These are phyloP conservation scores for Fusarium stilboides DNA, from an alignment of 2,329 filamentous ascomycete species.

Conservation along the genomic window DNA sequence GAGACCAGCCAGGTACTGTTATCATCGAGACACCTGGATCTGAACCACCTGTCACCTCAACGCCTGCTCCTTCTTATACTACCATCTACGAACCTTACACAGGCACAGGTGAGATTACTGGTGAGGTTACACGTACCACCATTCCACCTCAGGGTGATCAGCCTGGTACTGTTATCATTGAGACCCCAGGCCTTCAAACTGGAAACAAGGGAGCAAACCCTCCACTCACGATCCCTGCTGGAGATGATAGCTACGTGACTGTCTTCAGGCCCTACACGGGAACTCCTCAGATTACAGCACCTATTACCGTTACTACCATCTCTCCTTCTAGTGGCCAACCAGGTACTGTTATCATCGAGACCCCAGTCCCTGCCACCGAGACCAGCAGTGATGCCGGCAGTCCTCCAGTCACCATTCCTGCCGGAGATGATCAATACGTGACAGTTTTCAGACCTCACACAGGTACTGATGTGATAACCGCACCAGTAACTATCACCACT, in stretches of 20 bases:
- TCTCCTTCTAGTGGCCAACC: conserved; percentile 8
- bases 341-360: conserved; percentile 28
- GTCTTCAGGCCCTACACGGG: conserved; percentile 15
- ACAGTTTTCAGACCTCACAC: conserved; percentile 37
- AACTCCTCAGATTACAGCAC: conserved; percentile 6
- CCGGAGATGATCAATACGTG: conserved; percentile 30
- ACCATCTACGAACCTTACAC: conserved; percentile 34
- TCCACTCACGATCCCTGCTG: conserved; percentile 27
- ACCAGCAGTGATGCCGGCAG: not conserved
- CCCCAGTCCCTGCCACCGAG: conserved; percentile 1
- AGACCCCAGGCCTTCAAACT: conserved; percentile 19
- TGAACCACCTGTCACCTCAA: conserved; percentile 9
- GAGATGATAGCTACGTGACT: conserved; percentile 4
- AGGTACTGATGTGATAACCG: conserved; percentile 26
- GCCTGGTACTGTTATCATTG: conserved; percentile 34
- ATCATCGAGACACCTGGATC: conserved; percentile 27
- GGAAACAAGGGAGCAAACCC: conserved; percentile 22
- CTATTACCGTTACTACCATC: conserved; percentile 17
- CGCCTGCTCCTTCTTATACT: conserved; percentile 16
- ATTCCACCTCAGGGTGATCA: conserved; percentile 19
- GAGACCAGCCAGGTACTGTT: conserved; percentile 19
- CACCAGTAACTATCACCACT: conserved; percentile 30
- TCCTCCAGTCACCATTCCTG: not conserved
- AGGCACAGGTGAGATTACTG: conserved; percentile 22
- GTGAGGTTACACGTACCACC: conserved; percentile 8